Conservation (phyloP, 2,329 filamentous ascomycete species). For the Sphaerulina populicola region DNA sequence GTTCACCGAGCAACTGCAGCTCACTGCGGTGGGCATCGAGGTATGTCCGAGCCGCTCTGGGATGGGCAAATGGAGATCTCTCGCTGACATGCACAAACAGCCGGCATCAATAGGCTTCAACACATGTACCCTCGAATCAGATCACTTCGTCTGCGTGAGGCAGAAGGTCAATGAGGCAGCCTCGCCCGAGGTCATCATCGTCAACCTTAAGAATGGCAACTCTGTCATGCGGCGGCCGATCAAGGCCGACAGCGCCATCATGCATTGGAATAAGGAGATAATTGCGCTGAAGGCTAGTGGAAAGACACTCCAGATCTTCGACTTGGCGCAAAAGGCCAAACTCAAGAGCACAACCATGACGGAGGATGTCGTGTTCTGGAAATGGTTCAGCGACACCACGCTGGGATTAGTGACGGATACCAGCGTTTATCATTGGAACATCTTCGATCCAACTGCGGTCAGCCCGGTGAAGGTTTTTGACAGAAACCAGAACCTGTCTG, state of each 20-base stretch:
- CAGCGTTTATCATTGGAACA: slow-evolving; percentile 94
- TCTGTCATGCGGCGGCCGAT: slow-evolving; percentile 90
- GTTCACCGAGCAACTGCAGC: slow-evolving; percentile 81
- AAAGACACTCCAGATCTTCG: slow-evolving; percentile 94
- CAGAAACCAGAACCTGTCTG: slow-evolving; percentile 77
- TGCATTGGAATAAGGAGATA: slow-evolving; percentile 95
- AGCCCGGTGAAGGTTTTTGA: slow-evolving; percentile 87
- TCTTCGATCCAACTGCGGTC: slow-evolving; percentile 73
- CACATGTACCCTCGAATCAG: slow-evolving; percentile 93
- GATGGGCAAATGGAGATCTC: background rate
- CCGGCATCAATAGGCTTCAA: slow-evolving; percentile 73
- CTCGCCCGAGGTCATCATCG: slow-evolving; percentile 88
- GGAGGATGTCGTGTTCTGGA: slow-evolving; percentile 98
- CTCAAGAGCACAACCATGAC: slow-evolving; percentile 94
- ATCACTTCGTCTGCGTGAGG: slow-evolving; percentile 90
- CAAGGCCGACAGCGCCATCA: slow-evolving; percentile 98
- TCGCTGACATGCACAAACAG: slow-evolving; percentile 34
- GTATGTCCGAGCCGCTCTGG: slow-evolving; percentile 23
- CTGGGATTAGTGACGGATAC: slow-evolving; percentile 85
- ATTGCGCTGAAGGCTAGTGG: slow-evolving; percentile 94
- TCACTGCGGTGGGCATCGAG: slow-evolving; percentile 43
- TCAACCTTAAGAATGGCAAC: slow-evolving; percentile 96
- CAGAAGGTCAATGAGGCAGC: slow-evolving; percentile 81
- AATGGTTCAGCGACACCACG: slow-evolving; percentile 88
- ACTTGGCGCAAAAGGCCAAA: slow-evolving; percentile 85